Base-by-base conservation (phyloP, 257 asterid species). In the Rauvolfia tetraphylla region DNA sequence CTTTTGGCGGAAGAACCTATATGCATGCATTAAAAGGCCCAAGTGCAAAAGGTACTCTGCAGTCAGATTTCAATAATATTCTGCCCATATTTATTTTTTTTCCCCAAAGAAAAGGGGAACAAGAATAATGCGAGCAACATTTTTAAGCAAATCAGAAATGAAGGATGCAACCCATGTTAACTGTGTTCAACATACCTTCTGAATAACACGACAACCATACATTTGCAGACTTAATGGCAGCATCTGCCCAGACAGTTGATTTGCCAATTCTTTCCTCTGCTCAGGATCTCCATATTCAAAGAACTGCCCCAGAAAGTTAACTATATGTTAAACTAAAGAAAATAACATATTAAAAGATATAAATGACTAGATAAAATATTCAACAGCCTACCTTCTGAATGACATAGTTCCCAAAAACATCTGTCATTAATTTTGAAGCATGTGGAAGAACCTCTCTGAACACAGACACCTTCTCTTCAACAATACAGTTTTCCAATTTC, bases 201-300 rank as follows among this genome's bases (percentile, higher is more conserved):
- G 98, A 71, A 93, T 93, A 78, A 91, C 98, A 58, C 98, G 98
- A 67, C 98, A 93, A 18, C 98, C 98, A 85, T 93, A 93, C 98
- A 93, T 91, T 79, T 93, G 98, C 81, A 93, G 79, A 84, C 98
- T 91, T 75, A 93, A 81, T 56, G 89, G 83, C 39, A 91, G 83
- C 88, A 93, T 88, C 79, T 90, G 89, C 54, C 93, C 91, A 57
- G 88, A 82, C 53, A 93, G 84, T 80, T 90, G 93, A 76, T 79
- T 81, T 56, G 96, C 97, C 81, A 93, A 89, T 76, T 89, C 96
- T 85, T 84, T 89, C 85, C 95, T 88, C 77, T 91, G 96, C 79
- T 87, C 91, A 61, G 72, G 78, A 79, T 88, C 89, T 75, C 98
- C 98, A 70, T 89, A 86, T 79, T 93, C 98, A 75, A 91, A 93